Conservation (phyloP, 164 flowering plant genomes). For the Aristolochia californica region DNA sequence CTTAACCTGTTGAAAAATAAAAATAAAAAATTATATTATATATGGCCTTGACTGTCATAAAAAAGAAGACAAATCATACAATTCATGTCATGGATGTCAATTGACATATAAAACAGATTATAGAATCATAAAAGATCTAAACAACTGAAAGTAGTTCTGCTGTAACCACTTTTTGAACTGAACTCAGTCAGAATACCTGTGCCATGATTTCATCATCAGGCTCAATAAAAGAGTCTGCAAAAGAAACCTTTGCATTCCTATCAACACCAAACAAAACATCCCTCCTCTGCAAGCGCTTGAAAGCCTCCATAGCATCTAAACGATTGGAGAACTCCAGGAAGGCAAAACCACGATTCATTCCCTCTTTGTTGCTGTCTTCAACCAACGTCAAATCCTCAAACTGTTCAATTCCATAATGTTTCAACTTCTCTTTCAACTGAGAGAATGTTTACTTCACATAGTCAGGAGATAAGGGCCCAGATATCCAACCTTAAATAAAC, state of each 20-base stretch:
- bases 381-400: constrained; percentile 79
- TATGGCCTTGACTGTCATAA: neutral
- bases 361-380: constrained; percentile 67
- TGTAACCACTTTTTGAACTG: neutral
- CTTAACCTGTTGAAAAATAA: constrained; percentile 53
- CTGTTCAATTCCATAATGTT: constrained; percentile 62
- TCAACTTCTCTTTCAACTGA: constrained; percentile 85
- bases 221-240: constrained; percentile 92
- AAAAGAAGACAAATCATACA: neutral
- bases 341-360: constrained; percentile 91
- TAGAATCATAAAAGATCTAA: no score
- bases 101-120: neutral
- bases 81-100: neutral
- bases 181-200: constrained; percentile 41
- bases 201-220: constrained; percentile 96
- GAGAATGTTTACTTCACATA: constrained; percentile 14
- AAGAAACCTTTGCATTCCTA: constrained; percentile 84
- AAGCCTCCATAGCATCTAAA: constrained; percentile 92
- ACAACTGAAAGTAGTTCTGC: neutral
- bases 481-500: neutral
- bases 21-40: no score
- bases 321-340: constrained; percentile 88
- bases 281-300: constrained; percentile 77
- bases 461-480: constrained; percentile 6
- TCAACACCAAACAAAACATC: constrained; percentile 82